These are phyloP conservation scores for Rhodotorula glutinis DNA, from an alignment of 1,284 basidiomycete genomes.

Conservation along the genomic window DNA sequence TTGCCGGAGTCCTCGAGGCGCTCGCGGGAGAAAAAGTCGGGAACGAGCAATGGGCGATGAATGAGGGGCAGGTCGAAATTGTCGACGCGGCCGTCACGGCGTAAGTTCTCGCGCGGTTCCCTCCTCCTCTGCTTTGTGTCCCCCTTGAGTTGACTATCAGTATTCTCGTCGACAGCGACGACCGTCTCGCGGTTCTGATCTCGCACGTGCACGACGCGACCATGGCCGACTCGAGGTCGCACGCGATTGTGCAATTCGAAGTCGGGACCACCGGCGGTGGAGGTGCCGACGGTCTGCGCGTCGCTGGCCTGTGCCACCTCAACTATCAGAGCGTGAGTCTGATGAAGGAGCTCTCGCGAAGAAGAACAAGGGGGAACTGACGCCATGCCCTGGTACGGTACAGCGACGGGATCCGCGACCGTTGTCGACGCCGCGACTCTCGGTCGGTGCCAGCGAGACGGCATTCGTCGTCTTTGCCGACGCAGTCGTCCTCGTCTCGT, in stretches of 20 bases:
- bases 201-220: conserved; percentile 23
- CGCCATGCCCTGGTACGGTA: too few species aligned
- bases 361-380: background rate
- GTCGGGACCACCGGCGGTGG: conserved; percentile 12
- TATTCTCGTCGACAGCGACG: conserved; percentile 5
- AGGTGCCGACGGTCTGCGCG: conserved; percentile 5
- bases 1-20: conserved; percentile 29
- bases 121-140: background rate
- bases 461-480: conserved; percentile 51
- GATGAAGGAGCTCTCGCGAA: conserved; percentile 5
- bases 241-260: conserved; percentile 35
- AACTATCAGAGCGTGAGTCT: conserved; percentile 45
- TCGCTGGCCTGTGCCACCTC: conserved; percentile 43
- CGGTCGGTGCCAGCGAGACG: conserved; percentile 43
- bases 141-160: too few species aligned
- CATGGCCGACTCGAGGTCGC: conserved; percentile 21
- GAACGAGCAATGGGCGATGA: conserved; percentile 38
- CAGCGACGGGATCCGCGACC: conserved; percentile 49
- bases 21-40: conserved; percentile 32
- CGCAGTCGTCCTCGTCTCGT: conserved; percentile 48
- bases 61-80: conserved; percentile 31
- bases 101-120: background rate
- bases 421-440: conserved; percentile 48
- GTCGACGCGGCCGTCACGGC: conserved; percentile 31
- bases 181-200: conserved; percentile 32